Base-by-base conservation (phyloP, 2,329 filamentous ascomycete genomes). In the Ustulina deusta region DNA sequence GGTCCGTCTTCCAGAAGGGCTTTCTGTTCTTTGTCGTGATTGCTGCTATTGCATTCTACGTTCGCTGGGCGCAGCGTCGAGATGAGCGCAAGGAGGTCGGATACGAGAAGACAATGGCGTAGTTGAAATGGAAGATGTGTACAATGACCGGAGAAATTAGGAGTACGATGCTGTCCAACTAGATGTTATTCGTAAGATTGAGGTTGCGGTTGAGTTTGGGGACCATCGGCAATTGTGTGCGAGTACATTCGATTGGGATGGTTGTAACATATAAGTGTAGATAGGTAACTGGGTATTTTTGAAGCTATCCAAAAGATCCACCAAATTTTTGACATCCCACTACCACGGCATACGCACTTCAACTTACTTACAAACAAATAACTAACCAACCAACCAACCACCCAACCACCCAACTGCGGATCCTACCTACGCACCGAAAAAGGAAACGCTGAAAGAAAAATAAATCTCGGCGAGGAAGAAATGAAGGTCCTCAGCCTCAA, bases 401-500 rank as follows among this genome's bases (percentile, higher is more conserved):
- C 17, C n/a, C 9, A 65, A 58, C 10, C 36, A 46, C 32, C 25
- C 62, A 44, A 55, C 17, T 22, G 15, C 27, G 20, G 42, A 49
- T 57, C 15, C 20, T 15, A 17, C 6, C 9, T 46, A 44, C 36
- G 13, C 36, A 36, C 52, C 13, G 46, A n/a, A 32, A 3, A 15
- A 20, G 20, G 20, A n/a, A 11, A 13, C 13, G 6, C 9, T 10
- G 27, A 20, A 54, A 11, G 2, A 27, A 22, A 48, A 48, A 25
- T 3, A 15, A 59, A 17, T 17, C 4, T 17, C 9, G 25, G 5
- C 22, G 20, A 54, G 11, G 22, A 15, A 59, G 79, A 74, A 68
- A 99, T 99, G 96, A 98, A 98, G 81, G 85, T 98, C 70, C 89
- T 98, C 60, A 97, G 94, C 69, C 90, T 97, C 76, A 98, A 98